phyloP scores from a whole-genome alignment of 352 stramenopile species.

The Blastocystis sp. region DNA sequence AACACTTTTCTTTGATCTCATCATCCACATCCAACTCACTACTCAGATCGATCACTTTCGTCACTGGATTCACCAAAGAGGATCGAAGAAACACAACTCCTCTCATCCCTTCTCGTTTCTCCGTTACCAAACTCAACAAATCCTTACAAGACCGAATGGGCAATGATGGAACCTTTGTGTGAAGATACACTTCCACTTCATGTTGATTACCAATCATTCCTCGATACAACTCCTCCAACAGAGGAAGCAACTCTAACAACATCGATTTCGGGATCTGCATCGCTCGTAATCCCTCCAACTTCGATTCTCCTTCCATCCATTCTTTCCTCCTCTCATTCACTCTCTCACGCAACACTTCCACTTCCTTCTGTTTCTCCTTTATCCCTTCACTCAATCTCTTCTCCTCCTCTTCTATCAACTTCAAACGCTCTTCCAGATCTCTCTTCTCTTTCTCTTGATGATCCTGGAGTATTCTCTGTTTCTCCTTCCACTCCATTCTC shows the following conservation, averaged over 20 bases:
- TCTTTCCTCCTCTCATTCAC: neutral
- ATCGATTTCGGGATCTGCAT: neutral
- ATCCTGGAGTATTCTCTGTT: neutral
- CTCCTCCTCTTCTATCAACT: neutral
- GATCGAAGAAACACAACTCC: neutral
- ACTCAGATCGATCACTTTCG: neutral
- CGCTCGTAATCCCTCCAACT: neutral
- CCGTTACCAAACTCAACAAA: neutral
- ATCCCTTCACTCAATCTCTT: neutral
- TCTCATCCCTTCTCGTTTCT: neutral
- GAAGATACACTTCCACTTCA: neutral
- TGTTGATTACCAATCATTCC: neutral
- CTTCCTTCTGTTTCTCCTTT: neutral
- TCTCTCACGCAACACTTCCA: neutral
- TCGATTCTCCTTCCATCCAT: neutral
- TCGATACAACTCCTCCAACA: neutral
- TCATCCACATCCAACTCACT: neutral
- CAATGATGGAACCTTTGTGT: neutral
- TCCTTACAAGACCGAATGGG: neutral
- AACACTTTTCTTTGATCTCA: neutral
- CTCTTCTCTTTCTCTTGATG: neutral
- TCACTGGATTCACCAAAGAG: neutral
- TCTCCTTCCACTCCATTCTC: neutral
- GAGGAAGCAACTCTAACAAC: neutral
- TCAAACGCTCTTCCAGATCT: neutral